A percentile compares a stretch with the other conserved stretches of the same genome.
Conservation (phyloP, 805 yeast species). For the Jamesozyma gamospora region DNA sequence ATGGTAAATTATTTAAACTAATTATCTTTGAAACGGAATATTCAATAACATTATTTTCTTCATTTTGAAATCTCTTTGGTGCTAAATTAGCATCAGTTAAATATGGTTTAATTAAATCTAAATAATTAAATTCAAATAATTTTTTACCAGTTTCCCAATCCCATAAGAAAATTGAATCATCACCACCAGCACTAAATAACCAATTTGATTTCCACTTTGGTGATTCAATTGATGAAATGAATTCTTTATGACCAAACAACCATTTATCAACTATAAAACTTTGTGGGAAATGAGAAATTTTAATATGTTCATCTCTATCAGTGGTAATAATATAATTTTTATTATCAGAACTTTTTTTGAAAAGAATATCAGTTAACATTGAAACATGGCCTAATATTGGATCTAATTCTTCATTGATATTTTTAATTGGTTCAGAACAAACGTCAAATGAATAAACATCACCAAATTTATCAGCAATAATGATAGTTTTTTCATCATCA, state of each 20-base stretch:
- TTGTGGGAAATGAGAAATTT: constrained; percentile 71
- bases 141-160: constrained; percentile 54
- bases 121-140: constrained; percentile 41
- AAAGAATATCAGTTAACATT: constrained; percentile 72
- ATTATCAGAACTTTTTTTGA: constrained; percentile 20
- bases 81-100: constrained; percentile 51
- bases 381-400: constrained; percentile 95
- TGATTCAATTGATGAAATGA: constrained; percentile 56
- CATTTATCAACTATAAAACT: constrained; percentile 70
- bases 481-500: constrained; percentile 38
- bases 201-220: constrained; percentile 40
- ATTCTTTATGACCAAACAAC: constrained; percentile 80
- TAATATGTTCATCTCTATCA: constrained; percentile 94
- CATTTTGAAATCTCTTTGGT: constrained; percentile 54
- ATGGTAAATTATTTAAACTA: constrained; percentile 26
- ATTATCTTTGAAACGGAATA: constrained; percentile 40
- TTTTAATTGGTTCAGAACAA: constrained; percentile 28
- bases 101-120: constrained; percentile 33
- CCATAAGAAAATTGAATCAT: constrained; percentile 64
- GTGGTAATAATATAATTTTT: constrained; percentile 56
- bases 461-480: constrained; percentile 92
- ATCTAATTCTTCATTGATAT: constrained; percentile 34
- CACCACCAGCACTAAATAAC: constrained; percentile 88
- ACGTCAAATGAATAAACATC: constrained; percentile 68
- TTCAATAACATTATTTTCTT: constrained; percentile 38